Conservation (phyloP, 148 eudicot genomes). For the Diospyros kaki region DNA sequence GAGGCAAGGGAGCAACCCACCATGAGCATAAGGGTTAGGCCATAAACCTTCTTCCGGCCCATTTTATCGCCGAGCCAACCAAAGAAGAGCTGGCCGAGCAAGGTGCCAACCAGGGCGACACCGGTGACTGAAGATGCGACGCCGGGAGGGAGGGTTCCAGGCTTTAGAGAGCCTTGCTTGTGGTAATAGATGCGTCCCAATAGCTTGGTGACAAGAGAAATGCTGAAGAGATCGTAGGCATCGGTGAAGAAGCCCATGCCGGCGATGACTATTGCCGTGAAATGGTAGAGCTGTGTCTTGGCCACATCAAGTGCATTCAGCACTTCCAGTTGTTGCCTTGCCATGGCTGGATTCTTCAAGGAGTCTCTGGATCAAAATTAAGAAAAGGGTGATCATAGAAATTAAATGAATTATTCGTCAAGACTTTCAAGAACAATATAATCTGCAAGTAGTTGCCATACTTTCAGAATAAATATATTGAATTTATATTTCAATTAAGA, state of each 20-base stretch:
- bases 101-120: constrained; percentile 37
- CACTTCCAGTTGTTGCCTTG: constrained; percentile 18
- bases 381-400: too few species aligned
- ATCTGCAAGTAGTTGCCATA: too few species aligned
- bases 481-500: too few species aligned
- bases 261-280: constrained; percentile 30
- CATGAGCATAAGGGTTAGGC: constrained; percentile 49
- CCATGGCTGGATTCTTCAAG: constrained; percentile 9
- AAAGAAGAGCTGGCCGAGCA: constrained; percentile 52
- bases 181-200: constrained; percentile 34
- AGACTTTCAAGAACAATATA: too few species aligned
- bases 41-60: constrained; percentile 44
- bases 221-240: constrained; percentile 33
- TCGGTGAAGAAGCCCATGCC: constrained; percentile 39
- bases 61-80: constrained; percentile 64
- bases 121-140: constrained; percentile 27
- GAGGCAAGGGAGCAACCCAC: constrained; percentile 45
- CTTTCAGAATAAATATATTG: too few species aligned
- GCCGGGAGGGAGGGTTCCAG: constrained; percentile 24
- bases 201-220: constrained; percentile 28
- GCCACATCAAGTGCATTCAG: constrained; percentile 29
- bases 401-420: too few species aligned
- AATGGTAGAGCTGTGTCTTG: constrained; percentile 32
- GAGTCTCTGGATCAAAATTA: too few species aligned
- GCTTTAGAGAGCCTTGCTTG: constrained; percentile 6